These are phyloP conservation scores for Erysimum cheiranthoides DNA, from an alignment of 345 rosid species.

Conservation along the genomic window DNA sequence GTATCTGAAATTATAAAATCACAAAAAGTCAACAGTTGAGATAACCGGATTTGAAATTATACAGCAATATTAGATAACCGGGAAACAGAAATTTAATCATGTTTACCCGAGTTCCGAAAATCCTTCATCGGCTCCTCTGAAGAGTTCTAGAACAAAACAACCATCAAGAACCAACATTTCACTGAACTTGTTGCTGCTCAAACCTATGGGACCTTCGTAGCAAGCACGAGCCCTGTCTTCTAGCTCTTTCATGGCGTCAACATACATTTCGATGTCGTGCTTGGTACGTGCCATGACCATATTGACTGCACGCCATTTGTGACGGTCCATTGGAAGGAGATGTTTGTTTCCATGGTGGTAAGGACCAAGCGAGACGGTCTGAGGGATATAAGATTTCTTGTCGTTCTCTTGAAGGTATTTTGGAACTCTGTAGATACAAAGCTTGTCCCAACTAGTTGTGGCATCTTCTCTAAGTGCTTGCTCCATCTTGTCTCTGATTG, in stretches of 20 bases:
- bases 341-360: conserved; percentile 72
- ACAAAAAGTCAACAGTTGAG: neutral
- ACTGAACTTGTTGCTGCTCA: conserved; percentile 70
- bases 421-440: conserved; percentile 37
- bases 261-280: conserved; percentile 57
- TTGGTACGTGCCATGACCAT: conserved; percentile 58
- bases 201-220: conserved; percentile 61
- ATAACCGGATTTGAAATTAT: neutral
- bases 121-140: conserved; percentile 70
- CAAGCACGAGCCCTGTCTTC: conserved; percentile 72
- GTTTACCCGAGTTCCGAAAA: conserved; percentile 56
- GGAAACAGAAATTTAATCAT: neutral
- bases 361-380: conserved; percentile 77
- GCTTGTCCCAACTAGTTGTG: conserved; percentile 62
- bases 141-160: conserved; percentile 73
- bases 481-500: conserved; percentile 64
- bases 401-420: conserved; percentile 54
- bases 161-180: conserved; percentile 91
- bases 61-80: neutral
- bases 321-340: conserved; percentile 69
- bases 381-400: conserved; percentile 72
- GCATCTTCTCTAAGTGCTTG: conserved; percentile 62
- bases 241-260: conserved; percentile 64
- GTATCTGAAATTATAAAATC: conserved; percentile 34
- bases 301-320: conserved; percentile 79